These are phyloP conservation scores for Phytopythium boreale DNA, from an alignment of 352 stramenopile genomes.

Conservation along the genomic window DNA sequence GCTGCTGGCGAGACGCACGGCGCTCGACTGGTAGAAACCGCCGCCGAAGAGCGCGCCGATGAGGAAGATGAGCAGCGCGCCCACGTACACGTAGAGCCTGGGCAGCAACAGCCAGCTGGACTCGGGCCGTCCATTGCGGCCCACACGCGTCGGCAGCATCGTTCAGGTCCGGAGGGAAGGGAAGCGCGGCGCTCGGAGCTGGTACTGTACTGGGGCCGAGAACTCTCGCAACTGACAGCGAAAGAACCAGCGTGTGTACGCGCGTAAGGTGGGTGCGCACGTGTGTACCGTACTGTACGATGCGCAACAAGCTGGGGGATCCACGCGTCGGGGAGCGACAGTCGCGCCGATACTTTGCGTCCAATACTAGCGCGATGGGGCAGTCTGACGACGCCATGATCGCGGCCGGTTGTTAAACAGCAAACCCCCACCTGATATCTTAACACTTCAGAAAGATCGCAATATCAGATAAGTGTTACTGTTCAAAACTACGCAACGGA, in stretches of 20 bases:
- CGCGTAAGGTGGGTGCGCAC: too few relatives aligned
- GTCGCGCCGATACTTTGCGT: too few relatives aligned
- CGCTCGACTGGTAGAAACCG: slow-evolving; percentile 29
- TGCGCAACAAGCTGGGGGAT: too few relatives aligned
- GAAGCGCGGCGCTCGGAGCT: too few relatives aligned
- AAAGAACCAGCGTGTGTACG: not conserved
- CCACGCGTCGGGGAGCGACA: too few relatives aligned
- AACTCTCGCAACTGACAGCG: not conserved
- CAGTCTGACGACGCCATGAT: not conserved
- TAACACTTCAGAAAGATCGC: not conserved
- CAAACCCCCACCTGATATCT: not conserved
- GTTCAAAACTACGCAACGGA: too few relatives aligned
- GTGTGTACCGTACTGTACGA: too few relatives aligned
- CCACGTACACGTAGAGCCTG: slow-evolving; percentile 42
- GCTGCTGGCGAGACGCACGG: slow-evolving; percentile 3
- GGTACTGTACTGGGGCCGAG: too few relatives aligned
- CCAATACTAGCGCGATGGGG: not conserved
- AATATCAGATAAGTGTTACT: not conserved
- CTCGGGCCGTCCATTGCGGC: slow-evolving; percentile 23
- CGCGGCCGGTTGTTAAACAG: not conserved
- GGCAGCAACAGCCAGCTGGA: slow-evolving; percentile 48
- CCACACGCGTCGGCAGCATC: slow-evolving; percentile 37
- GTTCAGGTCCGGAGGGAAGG: not conserved
- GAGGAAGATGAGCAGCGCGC: slow-evolving; percentile 38
- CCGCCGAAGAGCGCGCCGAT: slow-evolving; percentile 42